Evolutionary conservation across 257 asterid genomes (phyloP).

Genomic region (Salvia miltiorrhiza): DNA sequence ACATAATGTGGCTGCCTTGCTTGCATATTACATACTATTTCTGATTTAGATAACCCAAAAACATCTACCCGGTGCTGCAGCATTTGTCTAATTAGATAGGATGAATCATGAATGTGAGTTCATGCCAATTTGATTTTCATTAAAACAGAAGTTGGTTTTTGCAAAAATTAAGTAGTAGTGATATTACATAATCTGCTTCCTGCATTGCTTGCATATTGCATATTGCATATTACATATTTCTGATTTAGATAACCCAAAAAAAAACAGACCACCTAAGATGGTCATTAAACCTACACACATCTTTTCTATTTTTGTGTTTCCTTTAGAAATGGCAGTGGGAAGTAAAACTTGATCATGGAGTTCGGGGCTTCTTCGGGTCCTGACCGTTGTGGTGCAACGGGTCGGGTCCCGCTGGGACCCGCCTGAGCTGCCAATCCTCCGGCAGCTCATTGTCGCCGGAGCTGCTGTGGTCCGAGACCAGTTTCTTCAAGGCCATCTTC

Average conservation of each 20-base stretch:
- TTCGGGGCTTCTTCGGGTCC: constrained; percentile 44
- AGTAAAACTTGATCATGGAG: constrained; percentile 37
- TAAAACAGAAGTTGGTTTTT: too few species aligned
- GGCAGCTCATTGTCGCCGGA: constrained; percentile 26
- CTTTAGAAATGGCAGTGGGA: neutral
- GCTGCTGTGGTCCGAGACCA: neutral
- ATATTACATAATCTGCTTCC: constrained; percentile 13
- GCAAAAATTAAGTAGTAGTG: neutral
- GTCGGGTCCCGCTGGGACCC: constrained; percentile 66
- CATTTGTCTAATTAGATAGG: too few species aligned
- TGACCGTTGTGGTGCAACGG: constrained; percentile 63
- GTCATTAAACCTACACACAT: neutral
- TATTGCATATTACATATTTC: too few species aligned
- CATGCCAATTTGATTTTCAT: too few species aligned
- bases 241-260: constrained; percentile 12
- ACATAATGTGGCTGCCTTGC: constrained; percentile 13
- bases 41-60: constrained; percentile 8
- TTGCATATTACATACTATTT: neutral
- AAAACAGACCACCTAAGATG: constrained; percentile 5
- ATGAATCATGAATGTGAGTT: too few species aligned
- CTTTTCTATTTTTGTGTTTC: neutral
- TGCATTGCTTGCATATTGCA: neutral
- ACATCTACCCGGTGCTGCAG: too few species aligned
- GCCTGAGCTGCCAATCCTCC: constrained; percentile 55
- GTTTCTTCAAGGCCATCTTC: constrained; percentile 34